Base-by-base conservation (phyloP, 2,329 filamentous ascomycete genomes). In the Tolypocladium nubicola region DNA sequence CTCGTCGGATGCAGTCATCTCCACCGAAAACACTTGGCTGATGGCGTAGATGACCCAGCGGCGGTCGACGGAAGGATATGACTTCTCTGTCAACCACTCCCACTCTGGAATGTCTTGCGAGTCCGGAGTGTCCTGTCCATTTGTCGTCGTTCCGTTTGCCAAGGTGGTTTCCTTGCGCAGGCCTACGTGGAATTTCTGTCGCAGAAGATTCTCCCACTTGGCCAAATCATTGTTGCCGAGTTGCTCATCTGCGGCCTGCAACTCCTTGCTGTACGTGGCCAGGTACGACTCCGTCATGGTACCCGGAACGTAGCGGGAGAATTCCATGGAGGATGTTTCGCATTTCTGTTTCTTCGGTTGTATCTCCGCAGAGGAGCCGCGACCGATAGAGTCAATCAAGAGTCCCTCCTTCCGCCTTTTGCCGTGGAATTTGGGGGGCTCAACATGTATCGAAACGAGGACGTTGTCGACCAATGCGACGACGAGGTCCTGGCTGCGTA, bases 341-440 rank as follows among this genome's bases (percentile, higher is more conserved):
- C 63, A 64, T 59, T 68, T 69, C 5, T 57, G 59, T 52, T 66
- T 71, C 60, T 75, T 73, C 7, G 66, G 55, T 21, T 68, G 61
- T 43, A 73, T 62, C 61, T 75, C 73, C 4, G 73, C 64, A 13
- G 71, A 70, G 1, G 76, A 73, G 3, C 86, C 87, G 59, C 85
- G 85, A 1, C 87, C 86, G 56, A 92, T 82, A 0, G 88, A 87
- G 66, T 92, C 87, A 39, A 89, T 86, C 33, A 92, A 73, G 9
- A 89, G 75, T 10, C 86, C 85, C 55, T 83, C 79, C 43, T 79
- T 79, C 41, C 80, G 76, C 69, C 82, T 80, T 61, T 76, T 80
- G 58, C 76, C 75, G n/a, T 80, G 76, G 52, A 72, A 74, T 64
- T 78, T 79, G 1, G 83, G 83, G 2, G 80, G 79, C 65, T 87